phyloP scores from a whole-genome alignment of 305 asterid species.

The Solanum hybrid region DNA sequence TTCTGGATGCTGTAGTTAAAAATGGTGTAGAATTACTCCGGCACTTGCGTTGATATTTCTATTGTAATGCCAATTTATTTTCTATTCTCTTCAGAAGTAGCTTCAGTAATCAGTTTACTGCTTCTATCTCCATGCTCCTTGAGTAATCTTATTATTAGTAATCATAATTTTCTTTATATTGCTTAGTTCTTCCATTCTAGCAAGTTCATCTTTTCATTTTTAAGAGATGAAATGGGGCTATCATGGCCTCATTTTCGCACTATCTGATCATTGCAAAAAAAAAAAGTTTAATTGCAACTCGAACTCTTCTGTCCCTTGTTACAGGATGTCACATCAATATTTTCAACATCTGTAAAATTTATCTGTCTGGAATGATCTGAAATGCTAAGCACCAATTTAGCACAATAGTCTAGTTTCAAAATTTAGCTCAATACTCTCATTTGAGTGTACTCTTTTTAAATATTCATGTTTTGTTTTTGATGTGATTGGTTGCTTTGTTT shows the following conservation, averaged over 20 bases:
- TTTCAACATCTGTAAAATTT: background rate
- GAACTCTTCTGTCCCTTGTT: background rate
- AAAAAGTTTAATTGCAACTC: background rate
- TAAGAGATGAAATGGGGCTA: background rate
- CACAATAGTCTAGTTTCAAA: background rate
- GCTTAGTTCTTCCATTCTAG: background rate
- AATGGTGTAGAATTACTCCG: background rate
- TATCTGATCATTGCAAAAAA: background rate
- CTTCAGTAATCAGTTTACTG: background rate
- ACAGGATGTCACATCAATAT: background rate
- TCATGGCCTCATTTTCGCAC: background rate
- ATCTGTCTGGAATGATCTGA: background rate
- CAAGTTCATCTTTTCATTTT: background rate
- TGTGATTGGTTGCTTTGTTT: background rate
- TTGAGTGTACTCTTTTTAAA: background rate
- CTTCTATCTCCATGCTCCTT: background rate
- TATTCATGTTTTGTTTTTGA: background rate
- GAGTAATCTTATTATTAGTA: background rate
- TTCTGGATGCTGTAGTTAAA: slow-evolving; percentile 3
- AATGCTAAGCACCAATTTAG: background rate
- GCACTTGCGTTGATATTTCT: background rate
- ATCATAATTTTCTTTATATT: background rate
- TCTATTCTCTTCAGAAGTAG: background rate
- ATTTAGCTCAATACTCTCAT: background rate
- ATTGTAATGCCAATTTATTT: background rate